Base-by-base conservation (phyloP, 2,329 filamentous ascomycete genomes). In the Botrytis hyacinthi region DNA sequence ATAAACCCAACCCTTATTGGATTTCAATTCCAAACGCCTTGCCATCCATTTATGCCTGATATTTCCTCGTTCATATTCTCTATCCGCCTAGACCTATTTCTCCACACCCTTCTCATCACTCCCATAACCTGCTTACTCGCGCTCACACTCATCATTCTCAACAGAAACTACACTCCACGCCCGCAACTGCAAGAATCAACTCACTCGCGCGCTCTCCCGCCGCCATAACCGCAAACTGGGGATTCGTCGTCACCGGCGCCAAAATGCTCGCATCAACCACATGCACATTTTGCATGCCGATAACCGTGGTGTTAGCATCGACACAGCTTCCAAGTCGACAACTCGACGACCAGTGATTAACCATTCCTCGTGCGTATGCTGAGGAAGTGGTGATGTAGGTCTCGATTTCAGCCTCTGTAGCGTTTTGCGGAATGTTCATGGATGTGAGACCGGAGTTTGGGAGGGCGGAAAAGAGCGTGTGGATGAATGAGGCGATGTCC, bases 171-270 rank as follows among this genome's bases (percentile, higher is more conserved):
- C 44, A 66, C 42, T 35, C 20, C 10, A 48, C 12, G 6, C 26
- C 46, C 9, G 37, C 46, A 4, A 40, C 35, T 18, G 18, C 73
- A 74, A 84, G 78, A 76, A 88, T 86, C 76, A 84, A 81, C 79
- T 88, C 86, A 4, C 84, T 82, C 1, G 84, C 87, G 75, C 82
- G 83, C 81, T 88, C 87, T 0, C 83, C 87, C 7, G 84, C 86
- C 32, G 86, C 83, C 85, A 88, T 88, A 40, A 87, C 82, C 0
- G 85, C 86, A 78, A 88, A 86, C 75, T 86, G 85, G 1, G 87
- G 87, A 76, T 88, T 88, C 2, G 86, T 85, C 0, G 85, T 87
- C 76, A 88, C 78, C 0, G 86, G 86, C 44, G 83, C 78, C 12
- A 87, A 75, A 57, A 88, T 86, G 51, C 84, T 85, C 0, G 83